Base-by-base conservation (phyloP, 768 basidiomycete genomes). In the Boletus bicolor region DNA sequence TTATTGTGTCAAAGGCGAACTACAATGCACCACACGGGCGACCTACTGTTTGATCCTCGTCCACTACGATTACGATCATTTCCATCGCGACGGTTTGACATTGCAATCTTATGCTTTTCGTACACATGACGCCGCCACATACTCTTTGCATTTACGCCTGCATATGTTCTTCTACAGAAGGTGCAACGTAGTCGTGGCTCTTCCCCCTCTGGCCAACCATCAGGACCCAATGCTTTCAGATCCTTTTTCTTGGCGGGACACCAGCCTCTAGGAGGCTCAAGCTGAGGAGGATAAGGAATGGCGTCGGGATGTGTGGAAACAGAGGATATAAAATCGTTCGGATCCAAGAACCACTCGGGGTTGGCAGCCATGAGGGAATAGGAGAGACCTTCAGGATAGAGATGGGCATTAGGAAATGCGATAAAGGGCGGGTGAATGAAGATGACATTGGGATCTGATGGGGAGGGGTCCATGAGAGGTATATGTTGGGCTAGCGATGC, bases 111-210 rank as follows among this genome's bases (percentile, higher is more conserved):
- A 69, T 93, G 90, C 66, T 92, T 91, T 72, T 93, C 91, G 59
- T 87, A 91, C 32, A 93, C 90, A 69, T 93, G 90, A 45, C 90
- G 79, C 56, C 90, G 76, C 90, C 90, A 93, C 90, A 93, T 93
- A 66, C 89, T 91, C 72, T 92, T 91, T 7, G 90, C 91, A 67
- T 93, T 93, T 34, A 90, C 87, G 11, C 90, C 90, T 4, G 89
- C 87, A 63, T 93, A 93, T 6, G 85, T 87, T 60, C 91, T 80
- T 61, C 91, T 76, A 63, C 90, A 93, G 65, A 93, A 91, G 1
- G 90, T 92, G 72, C 90, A 93, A 46, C 90, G 79, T 26, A 93
- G 77, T 17, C 87, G 75, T 8, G 89, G 89, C 62, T 89, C 87
- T 68, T 88, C 86, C 26, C 89, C 89, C 55, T 92, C 87, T 9